phyloP scores from a whole-genome alignment of 129 eudicot species.

The Lactuca saligna region DNA sequence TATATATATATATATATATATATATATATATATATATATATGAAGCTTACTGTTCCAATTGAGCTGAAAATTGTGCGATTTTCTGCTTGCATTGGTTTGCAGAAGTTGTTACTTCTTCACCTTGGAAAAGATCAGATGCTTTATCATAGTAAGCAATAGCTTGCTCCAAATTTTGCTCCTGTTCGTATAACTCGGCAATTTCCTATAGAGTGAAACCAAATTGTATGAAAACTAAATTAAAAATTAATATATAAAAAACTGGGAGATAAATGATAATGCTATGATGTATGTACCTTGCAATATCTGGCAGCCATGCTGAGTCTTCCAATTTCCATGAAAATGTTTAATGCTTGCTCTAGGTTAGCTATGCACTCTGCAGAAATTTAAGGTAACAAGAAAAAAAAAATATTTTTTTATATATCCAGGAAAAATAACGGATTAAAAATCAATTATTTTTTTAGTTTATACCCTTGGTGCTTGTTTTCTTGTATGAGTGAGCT shows the following conservation, averaged over 20 bases:
- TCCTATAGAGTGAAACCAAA: constrained; percentile 46
- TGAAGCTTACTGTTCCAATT: constrained; percentile 54
- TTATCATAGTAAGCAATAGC: constrained; percentile 59
- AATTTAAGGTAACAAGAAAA: constrained; percentile 7
- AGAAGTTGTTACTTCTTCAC: constrained; percentile 66
- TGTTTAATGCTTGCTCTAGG: constrained; percentile 64
- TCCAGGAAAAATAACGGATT: not conserved
- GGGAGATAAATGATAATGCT: not conserved
- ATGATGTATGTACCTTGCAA: constrained; percentile 56
- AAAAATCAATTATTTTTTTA: not conserved
- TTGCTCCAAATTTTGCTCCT: constrained; percentile 62
- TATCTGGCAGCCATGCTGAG: constrained; percentile 76
- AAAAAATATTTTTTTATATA: not conserved
- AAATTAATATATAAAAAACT: too few species aligned
- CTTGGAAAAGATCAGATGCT: constrained; percentile 73
- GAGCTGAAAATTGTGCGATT: constrained; percentile 73
- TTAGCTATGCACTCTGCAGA: constrained; percentile 63
- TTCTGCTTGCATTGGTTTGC: constrained; percentile 84
- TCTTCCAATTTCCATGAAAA: constrained; percentile 81
- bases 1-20: too few species aligned
- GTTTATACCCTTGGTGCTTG: constrained; percentile 57
- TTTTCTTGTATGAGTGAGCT: constrained; percentile 82
- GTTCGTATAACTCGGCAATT: constrained; percentile 80
- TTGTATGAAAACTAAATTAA: not conserved
- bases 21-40: too few species aligned